Evolutionary conservation across 139 green algal species (phyloP).

Genomic region (Zygnema circumcarinatum): DNA sequence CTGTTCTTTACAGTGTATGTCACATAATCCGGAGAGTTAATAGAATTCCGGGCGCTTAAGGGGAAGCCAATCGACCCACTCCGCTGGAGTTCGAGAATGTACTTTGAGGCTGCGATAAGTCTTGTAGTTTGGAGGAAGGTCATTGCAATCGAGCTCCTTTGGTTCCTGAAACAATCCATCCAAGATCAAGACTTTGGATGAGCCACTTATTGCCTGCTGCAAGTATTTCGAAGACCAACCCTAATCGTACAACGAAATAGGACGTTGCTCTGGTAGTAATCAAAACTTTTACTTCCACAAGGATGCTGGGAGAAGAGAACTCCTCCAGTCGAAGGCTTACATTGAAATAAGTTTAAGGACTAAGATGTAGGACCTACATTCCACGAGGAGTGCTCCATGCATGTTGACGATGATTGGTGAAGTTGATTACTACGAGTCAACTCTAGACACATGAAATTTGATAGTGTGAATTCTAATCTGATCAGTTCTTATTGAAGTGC

Average conservation of each 20-base stretch:
- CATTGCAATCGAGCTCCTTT: neutral
- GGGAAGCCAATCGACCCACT: constrained; percentile 26
- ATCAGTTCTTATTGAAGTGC: no score
- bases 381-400: neutral
- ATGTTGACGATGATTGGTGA: neutral
- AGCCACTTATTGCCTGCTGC: neutral
- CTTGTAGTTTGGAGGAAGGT: constrained; percentile 38
- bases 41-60: constrained; percentile 3
- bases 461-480: no score
- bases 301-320: no score
- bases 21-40: neutral
- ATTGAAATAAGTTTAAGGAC: no score
- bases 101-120: constrained; percentile 17
- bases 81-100: neutral
- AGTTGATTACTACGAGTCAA: neutral
- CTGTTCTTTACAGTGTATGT: no score
- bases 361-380: no score
- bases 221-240: neutral
- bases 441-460: neutral
- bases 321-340: no score
- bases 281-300: no score
- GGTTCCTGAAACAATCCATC: constrained; percentile 12
- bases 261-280: neutral
- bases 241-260: neutral
- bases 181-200: neutral